phyloP scores from a whole-genome alignment of 2,329 filamentous ascomycete species.

The Phoma herbarum region DNA sequence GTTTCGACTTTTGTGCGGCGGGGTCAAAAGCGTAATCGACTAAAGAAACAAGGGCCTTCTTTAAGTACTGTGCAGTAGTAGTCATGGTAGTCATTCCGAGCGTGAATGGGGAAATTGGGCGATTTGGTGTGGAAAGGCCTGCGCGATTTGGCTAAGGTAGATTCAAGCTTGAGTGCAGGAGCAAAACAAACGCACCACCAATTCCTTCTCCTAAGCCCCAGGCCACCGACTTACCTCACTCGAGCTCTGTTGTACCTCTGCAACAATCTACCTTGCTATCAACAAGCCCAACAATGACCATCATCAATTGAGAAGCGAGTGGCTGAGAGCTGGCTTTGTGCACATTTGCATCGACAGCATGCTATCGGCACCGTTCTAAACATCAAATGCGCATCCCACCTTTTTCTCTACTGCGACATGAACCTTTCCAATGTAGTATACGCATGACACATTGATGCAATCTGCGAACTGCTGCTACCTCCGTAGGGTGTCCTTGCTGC shows the following conservation, averaged over 20 bases:
- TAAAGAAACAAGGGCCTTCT: background rate
- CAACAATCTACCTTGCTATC: background rate
- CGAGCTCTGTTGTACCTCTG: background rate
- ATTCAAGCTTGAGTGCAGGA: background rate
- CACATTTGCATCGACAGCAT: background rate
- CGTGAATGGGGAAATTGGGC: background rate
- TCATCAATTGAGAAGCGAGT: background rate
- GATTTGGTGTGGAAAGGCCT: background rate
- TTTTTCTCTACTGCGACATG: no score
- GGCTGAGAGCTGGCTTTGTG: background rate
- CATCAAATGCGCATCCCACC: no score
- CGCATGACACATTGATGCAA: no score
- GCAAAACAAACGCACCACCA: background rate
- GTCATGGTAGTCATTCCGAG: no score
- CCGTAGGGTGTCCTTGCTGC: no score
- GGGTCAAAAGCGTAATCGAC: background rate
- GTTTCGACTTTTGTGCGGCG: background rate
- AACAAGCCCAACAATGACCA: background rate
- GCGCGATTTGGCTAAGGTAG: background rate
- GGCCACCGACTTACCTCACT: background rate
- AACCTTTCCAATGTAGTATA: no score
- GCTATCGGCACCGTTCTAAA: no score
- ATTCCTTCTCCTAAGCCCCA: background rate
- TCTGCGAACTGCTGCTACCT: no score
- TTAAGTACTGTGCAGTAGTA: background rate